phyloP scores from a whole-genome alignment of 2,329 filamentous ascomycete genomes.

The Colletotrichum camelliae region DNA sequence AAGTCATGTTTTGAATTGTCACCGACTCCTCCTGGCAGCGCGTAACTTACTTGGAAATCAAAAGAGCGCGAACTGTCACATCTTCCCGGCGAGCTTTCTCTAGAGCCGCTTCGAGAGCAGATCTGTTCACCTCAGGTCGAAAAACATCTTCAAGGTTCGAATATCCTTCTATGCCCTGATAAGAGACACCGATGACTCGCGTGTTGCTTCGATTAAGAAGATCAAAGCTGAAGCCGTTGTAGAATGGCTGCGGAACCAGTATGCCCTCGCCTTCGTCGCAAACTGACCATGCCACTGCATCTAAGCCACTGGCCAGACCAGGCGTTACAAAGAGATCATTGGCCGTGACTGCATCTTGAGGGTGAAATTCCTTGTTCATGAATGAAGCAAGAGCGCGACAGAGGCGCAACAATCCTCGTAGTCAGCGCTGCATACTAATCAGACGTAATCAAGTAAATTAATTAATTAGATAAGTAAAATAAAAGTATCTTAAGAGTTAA shows the following conservation, averaged over 20 bases:
- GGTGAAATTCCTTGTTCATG: conserved; percentile 25
- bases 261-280: conserved; percentile 34
- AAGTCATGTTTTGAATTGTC: not conserved
- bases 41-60: conserved; percentile 18
- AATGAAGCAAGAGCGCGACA: conserved; percentile 26
- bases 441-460: no score
- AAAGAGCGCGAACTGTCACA: conserved; percentile 4
- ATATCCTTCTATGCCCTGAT: conserved; percentile 22
- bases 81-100: conserved; percentile 11
- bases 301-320: conserved; percentile 29
- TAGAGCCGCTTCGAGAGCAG: conserved; percentile 21
- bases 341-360: conserved; percentile 18
- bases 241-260: conserved; percentile 32
- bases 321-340: conserved; percentile 30
- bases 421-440: no score
- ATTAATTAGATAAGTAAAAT: no score
- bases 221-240: conserved; percentile 31
- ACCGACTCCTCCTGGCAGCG: not conserved
- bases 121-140: conserved; percentile 15
- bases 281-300: conserved; percentile 29
- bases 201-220: conserved; percentile 21
- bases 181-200: conserved; percentile 21
- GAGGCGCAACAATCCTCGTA: conserved; percentile 30
- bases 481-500: no score
- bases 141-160: conserved; percentile 26